phyloP scores from a whole-genome alignment of 2,329 filamentous ascomycete genomes.

The Aspergillus caelatus region DNA sequence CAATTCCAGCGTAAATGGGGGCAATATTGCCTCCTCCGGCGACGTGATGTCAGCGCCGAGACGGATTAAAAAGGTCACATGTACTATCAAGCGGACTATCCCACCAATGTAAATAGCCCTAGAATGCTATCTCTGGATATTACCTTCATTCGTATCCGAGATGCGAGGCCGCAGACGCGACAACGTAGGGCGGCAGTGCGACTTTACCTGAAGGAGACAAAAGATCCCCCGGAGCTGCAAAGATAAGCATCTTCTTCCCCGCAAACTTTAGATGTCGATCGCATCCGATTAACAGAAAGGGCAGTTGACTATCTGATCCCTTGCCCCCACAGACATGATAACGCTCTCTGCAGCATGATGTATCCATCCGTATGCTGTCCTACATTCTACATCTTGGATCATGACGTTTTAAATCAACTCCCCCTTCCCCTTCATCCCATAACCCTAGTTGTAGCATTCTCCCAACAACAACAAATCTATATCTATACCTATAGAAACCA shows the following conservation, averaged over 20 bases:
- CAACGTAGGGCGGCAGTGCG: slow-evolving; percentile 11
- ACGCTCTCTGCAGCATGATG: background rate
- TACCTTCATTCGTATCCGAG: slow-evolving; percentile 16
- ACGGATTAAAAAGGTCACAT: slow-evolving; percentile 1
- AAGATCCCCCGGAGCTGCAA: slow-evolving; percentile 30
- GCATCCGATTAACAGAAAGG: slow-evolving; percentile 34
- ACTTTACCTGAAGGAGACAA: slow-evolving; percentile 41
- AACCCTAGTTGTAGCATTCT: background rate
- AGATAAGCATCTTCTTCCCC: slow-evolving; percentile 16
- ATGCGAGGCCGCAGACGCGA: slow-evolving; percentile 16
- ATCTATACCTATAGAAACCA: background rate
- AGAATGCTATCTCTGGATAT: slow-evolving; percentile 8
- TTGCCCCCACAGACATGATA: background rate
- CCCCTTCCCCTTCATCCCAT: background rate
- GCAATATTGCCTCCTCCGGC: slow-evolving; percentile 78
- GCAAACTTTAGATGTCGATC: slow-evolving; percentile 13
- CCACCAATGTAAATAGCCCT: slow-evolving; percentile 13
- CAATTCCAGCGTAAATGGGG: slow-evolving; percentile 78
- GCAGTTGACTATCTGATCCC: slow-evolving; percentile 15
- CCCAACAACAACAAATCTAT: background rate
- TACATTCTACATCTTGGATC: background rate
- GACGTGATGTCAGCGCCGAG: slow-evolving; percentile 27
- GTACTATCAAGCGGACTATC: background rate
- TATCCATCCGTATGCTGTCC: background rate
- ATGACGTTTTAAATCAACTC: background rate